Percentiles rank a stretch among this genome's conserved stretches.
These are phyloP conservation scores for Penicillium chermesinum DNA, from an alignment of 495 filamentous ascomycete species.

Conservation along the genomic window DNA sequence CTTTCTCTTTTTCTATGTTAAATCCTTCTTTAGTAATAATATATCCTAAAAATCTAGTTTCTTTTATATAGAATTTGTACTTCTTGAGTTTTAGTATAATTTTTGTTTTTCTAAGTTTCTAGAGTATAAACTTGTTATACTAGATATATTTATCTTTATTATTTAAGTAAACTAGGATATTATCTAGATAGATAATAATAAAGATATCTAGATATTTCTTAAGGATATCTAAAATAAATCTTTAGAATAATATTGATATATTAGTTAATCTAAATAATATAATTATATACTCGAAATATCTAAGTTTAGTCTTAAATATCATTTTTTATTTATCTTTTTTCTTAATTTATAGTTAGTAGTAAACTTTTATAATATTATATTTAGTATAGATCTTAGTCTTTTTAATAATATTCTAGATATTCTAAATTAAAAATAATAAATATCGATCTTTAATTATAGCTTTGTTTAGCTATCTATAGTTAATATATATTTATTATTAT, in stretches of 20 bases:
- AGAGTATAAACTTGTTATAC: conserved; percentile 2
- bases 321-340: conserved; percentile 15
- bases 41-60: conserved; percentile 1
- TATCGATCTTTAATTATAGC: conserved; percentile 24
- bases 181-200: conserved; percentile 4
- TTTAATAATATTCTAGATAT: conserved; percentile 16
- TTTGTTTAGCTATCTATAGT: conserved; percentile 23
- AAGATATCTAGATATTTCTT: conserved; percentile 12
- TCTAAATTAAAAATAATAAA: conserved; percentile 14
- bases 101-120: background rate
- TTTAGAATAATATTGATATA: conserved; percentile 10
- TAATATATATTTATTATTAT: conserved; percentile 12
- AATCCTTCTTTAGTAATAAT: conserved; percentile 2
- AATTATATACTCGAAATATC: conserved; percentile 14
- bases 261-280: conserved; percentile 17
- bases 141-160: conserved; percentile 6
- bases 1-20: conserved; percentile 1
- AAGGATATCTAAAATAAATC: conserved; percentile 2
- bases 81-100: background rate
- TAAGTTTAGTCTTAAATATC: conserved; percentile 13
- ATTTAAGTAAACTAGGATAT: conserved; percentile 14
- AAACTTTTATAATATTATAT: conserved; percentile 18
- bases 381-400: conserved; percentile 21
- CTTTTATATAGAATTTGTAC: conserved; percentile 1
- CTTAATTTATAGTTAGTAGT: conserved; percentile 12